Evolutionary conservation across 768 basidiomycete genomes (phyloP), one percentile per base, ranked within the genome.

Genomic region (Exidia glandulosa): DNA sequence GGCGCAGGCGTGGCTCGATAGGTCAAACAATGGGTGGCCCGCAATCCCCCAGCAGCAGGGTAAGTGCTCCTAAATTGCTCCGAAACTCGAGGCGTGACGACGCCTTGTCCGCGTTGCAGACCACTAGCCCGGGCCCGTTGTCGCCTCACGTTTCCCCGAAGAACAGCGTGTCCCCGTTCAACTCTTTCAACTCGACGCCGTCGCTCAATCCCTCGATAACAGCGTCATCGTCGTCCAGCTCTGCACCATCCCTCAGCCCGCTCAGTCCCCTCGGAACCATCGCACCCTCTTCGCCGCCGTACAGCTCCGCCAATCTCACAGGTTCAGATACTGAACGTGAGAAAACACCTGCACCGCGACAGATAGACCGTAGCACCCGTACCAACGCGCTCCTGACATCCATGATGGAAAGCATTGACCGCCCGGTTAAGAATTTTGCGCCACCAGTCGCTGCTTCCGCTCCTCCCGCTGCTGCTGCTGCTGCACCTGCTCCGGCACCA

Each of bases 1-100:
- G 88, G 59, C 81, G 83, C 63, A 79, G 90, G 56, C 78, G 88
- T 37, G 88, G 87, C 12, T 90, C 88, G 1, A 88, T 86, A 14
- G 88, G 89, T n/a, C 88, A 90, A 70, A 87, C 88, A 12, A 86
- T 82, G 41, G 41, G 41, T 23, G 41, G n/a, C n/a, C n/a, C 23
- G 10, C 41, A 45, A 23, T 45, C 41, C 41, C 41, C 41, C 6
- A 45, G 41, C 41, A 45, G 41, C 19, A 23, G 16, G 41, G 23
- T 14, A 6, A 13, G 19, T 45, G 6, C 41, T 14, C 41, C 19
- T 23, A 45, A 19, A 19, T 45, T 45, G 2, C 19, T 45, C 23
- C 41, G 41, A 19, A 14, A 45, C 16, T 45, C 5, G 41, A 14
- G 41, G 41, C 23, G 41, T 45, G 6, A 45, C 23, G 41, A 45